Base-by-base conservation (phyloP, 768 basidiomycete species). In the Chalciporus pseudorubinellus region DNA sequence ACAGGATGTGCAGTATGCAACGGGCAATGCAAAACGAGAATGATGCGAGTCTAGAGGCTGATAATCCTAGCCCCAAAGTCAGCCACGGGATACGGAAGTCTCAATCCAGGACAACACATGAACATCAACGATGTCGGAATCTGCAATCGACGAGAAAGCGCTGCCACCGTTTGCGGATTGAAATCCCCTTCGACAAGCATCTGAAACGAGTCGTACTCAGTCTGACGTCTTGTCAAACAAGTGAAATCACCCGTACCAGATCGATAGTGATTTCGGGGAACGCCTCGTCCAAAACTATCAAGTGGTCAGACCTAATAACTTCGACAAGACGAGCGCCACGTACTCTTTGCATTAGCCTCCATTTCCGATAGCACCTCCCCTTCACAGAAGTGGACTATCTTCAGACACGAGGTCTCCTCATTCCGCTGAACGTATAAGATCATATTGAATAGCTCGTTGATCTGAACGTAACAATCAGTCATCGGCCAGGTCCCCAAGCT, bases 321-420 rank as follows among this genome's bases (percentile, higher is more conserved):
- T 21, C 9, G 6, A 43, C 16, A 26, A 21, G 18, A 39, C 20
- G 5, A 12, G 13, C 2, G 24, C 34, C 19, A 61, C 72, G 20
- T 46, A 82, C 83, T 82, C 62, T 81, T 85, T 28, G 78, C 74
- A 59, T 89, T 90, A 5, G 85, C 84, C 62, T 84, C 86, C 58
- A 90, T 67, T 59, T 90, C 88, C 0, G 83, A 83, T 1, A 87
- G 87, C 21, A 83, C 72, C 26, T 78, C 79, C 20, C 68, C 72
- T 22, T 82, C 76, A 50, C 77, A 73, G 58, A 86, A 87, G 58
- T 88, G 85, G 4, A 88, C 74, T 12, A 89, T 76, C 67, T 86
- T 86, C 49, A 89, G 58, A 57, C 79, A 75, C 0, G 84, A 77
- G 0, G 88, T 89, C 57, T 84, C 82, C 64, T 90, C 87, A 58